Base-by-base conservation (phyloP, 192 early-diverging fungal species). In the Backusella mclennaniae region DNA sequence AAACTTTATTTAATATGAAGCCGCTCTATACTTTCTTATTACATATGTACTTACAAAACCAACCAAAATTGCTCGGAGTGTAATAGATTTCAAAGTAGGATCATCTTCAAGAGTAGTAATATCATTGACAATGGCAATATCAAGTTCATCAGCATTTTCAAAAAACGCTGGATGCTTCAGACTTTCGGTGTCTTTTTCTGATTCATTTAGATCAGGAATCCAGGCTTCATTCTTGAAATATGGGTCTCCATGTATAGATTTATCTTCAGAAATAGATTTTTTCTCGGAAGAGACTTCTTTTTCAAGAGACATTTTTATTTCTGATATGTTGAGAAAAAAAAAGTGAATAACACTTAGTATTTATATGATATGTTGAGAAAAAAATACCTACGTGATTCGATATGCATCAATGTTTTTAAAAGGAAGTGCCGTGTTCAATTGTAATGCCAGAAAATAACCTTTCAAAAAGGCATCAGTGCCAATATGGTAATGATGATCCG, bases 31-130 rank as follows among this genome's bases (percentile, higher is more conserved):
- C 41, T 26, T 3, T 7, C 7, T 66, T 11, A 38, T 12, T 23
- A 9, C 5, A 33, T 56, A 1, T 21, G 35, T 69, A 79, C 77
- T 52, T 73, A 91, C 76, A 23, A 91, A 79, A 12, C 91, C 91
- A 19, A 94, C 80, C 7, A 92, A 67, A 81, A 87, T 83, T 3
- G 89, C 84, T 53, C 94, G 90, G 77, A 93, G 85, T 0, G 93
- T 95, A 35, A 90, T 80, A 14, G 88, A 85, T 3, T 87, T 89
- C 11, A 92, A 67, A 12, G 76, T 78, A 5, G 88, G 80, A 71
- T 92, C 86, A 80, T 94, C 93, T 9, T 85, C 87, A 19, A 44
- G 21, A 11, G 14, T 17, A 11, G 59, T 70, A 15, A 77, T 71
- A n/a, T 77, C 36, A 70, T 77, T 72, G 3, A 77, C 76, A 39